Evolutionary conservation across 257 asterid species (phyloP).

Genomic region (Nyctanthes arbortristis): DNA sequence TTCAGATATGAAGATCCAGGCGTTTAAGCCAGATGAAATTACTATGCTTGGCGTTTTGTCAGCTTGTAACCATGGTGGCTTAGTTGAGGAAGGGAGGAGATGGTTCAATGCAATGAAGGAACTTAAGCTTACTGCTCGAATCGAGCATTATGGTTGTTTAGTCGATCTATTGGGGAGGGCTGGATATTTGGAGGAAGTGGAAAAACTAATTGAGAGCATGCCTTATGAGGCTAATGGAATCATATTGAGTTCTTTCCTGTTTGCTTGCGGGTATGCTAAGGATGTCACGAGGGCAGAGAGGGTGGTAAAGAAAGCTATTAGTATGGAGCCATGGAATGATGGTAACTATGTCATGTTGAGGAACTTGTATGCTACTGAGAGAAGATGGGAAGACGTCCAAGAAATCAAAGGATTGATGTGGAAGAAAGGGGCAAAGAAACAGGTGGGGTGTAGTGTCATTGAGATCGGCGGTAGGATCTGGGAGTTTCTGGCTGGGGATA

Average conservation of each 20-base stretch:
- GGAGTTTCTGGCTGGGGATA: conserved; percentile 76
- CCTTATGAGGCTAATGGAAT: conserved; percentile 90
- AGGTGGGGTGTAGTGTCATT: conserved; percentile 74
- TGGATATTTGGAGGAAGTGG: conserved; percentile 84
- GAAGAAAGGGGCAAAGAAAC: conserved; percentile 78
- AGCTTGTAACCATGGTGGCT: conserved; percentile 94
- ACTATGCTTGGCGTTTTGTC: conserved; percentile 87
- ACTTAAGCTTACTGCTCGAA: conserved; percentile 45
- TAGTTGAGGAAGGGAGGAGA: conserved; percentile 81
- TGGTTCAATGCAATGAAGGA: conserved; percentile 72
- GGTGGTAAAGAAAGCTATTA: conserved; percentile 57
- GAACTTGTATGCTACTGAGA: conserved; percentile 84
- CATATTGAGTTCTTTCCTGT: conserved; percentile 78
- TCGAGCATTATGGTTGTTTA: conserved; percentile 87
- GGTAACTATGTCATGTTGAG: conserved; percentile 83
- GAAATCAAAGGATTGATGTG: conserved; percentile 64
- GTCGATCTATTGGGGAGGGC: conserved; percentile 88
- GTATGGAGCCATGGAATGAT: conserved; percentile 74
- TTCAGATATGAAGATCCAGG: conserved; percentile 53
- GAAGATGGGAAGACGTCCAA: conserved; percentile 86
- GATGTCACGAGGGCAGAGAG: conserved; percentile 79
- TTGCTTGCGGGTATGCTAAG: conserved; percentile 80
- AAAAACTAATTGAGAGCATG: conserved; percentile 66
- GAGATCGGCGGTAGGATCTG: conserved; percentile 57
- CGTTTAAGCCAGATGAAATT: conserved; percentile 55